These are phyloP conservation scores for Coemansia reversa DNA, from an alignment of 192 early-diverging fungal genomes.

Conservation along the genomic window DNA sequence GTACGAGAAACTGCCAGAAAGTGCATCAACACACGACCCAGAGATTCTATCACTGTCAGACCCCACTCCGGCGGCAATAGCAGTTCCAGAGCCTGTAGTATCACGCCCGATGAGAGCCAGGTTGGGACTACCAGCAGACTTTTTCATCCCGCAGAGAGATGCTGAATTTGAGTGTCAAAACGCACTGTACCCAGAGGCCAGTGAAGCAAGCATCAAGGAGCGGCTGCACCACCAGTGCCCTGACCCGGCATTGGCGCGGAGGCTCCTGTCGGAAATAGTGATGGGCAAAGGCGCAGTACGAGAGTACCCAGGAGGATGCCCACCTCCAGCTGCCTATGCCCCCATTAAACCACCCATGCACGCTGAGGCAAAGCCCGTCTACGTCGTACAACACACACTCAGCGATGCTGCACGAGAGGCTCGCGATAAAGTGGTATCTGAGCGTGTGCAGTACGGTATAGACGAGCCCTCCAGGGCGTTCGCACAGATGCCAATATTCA, in stretches of 20 bases:
- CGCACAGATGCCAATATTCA: slow-evolving; percentile 18
- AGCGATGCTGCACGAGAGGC: slow-evolving; percentile 8
- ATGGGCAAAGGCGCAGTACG: background rate
- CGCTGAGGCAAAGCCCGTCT: background rate
- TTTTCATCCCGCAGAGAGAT: slow-evolving; percentile 3
- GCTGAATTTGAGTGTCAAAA: slow-evolving; percentile 2
- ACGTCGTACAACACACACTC: slow-evolving; percentile 11
- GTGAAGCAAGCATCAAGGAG: background rate
- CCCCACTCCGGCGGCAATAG: too few relatives aligned
- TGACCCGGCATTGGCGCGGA: background rate
- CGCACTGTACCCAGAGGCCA: background rate
- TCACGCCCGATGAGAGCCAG: background rate
- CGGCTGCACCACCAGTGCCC: background rate
- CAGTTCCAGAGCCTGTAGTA: too few relatives aligned
- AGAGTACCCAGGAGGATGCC: slow-evolving; percentile 24
- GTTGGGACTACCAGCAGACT: slow-evolving; percentile 6
- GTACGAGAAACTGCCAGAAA: too few relatives aligned
- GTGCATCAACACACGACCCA: too few relatives aligned
- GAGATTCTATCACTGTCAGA: too few relatives aligned
- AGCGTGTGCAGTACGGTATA: slow-evolving; percentile 14
- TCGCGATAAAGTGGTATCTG: background rate
- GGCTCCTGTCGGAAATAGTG: background rate
- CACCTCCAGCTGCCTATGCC: slow-evolving; percentile 13
- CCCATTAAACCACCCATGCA: slow-evolving; percentile 23
- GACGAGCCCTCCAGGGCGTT: slow-evolving; percentile 11